phyloP scores from a whole-genome alignment of 2,329 filamentous ascomycete genomes.

The Aurifilum marmelostoma region DNA sequence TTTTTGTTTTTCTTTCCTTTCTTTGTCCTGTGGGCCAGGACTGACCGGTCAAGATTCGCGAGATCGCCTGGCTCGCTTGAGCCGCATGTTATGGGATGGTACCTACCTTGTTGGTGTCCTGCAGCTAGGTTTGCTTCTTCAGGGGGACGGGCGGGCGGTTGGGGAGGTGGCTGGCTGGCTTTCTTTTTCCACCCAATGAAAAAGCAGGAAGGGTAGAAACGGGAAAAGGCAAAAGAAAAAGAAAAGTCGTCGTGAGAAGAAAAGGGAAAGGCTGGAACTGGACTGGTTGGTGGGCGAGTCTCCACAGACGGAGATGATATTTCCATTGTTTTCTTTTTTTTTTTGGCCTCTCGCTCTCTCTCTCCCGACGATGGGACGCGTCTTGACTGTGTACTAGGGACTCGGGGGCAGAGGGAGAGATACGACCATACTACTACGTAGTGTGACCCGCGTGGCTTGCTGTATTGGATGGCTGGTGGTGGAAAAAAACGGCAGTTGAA shows the following conservation, averaged over 20 bases:
- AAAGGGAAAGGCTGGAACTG: background rate
- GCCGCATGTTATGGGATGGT: background rate
- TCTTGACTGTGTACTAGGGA: background rate
- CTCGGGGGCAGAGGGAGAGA: background rate
- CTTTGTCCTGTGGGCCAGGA: background rate
- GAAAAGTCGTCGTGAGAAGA: background rate
- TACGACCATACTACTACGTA: background rate
- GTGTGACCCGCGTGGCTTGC: background rate
- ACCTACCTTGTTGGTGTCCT: background rate
- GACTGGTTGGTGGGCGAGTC: background rate
- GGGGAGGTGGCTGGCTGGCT: background rate
- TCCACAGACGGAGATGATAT: background rate
- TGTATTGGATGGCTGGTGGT: background rate
- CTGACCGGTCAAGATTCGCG: background rate
- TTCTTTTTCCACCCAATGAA: background rate
- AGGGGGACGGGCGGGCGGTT: background rate
- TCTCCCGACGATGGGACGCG: background rate
- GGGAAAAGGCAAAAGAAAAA: background rate
- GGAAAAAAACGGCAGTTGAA: background rate
- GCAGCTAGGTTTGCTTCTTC: background rate
- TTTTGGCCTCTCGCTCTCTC: too few species aligned
- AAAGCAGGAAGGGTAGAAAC: background rate
- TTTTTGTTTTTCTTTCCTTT: background rate
- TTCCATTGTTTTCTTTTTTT: background rate
- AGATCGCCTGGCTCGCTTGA: background rate